phyloP scores from a whole-genome alignment of 2,329 filamentous ascomycete species.

The Blastomyces gilchristii region DNA sequence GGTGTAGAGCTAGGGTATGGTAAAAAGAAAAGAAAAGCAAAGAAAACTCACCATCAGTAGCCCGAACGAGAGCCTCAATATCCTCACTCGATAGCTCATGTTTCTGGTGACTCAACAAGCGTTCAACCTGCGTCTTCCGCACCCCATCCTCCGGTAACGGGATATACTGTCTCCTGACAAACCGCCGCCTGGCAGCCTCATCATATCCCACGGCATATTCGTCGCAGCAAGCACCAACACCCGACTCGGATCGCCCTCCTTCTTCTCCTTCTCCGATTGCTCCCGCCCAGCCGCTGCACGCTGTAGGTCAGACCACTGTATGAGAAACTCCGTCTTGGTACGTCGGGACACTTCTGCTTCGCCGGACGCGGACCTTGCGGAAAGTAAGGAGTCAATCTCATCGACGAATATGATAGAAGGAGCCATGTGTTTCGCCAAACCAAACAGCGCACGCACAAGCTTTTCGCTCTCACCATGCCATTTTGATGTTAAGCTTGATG shows the following conservation, averaged over 20 bases:
- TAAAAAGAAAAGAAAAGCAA: neutral
- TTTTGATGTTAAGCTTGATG: slow-evolving; percentile 88
- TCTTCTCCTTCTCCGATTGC: slow-evolving; percentile 50
- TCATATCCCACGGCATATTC: slow-evolving; percentile 94
- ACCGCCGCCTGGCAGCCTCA: slow-evolving; percentile 80
- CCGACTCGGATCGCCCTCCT: slow-evolving; percentile 69
- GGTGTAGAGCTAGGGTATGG: neutral
- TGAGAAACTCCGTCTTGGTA: slow-evolving; percentile 96
- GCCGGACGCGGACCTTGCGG: slow-evolving; percentile 61
- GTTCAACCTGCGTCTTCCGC: slow-evolving; percentile 65
- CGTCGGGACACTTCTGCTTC: slow-evolving; percentile 88
- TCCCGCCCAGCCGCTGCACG: slow-evolving; percentile 82
- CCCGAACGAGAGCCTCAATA: slow-evolving; percentile 59
- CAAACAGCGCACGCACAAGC: slow-evolving; percentile 82
- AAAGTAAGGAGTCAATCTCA: slow-evolving; percentile 90
- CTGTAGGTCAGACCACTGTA: slow-evolving; percentile 92
- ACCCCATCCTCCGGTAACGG: slow-evolving; percentile 80
- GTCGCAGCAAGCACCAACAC: slow-evolving; percentile 92
- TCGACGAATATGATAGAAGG: slow-evolving; percentile 98
- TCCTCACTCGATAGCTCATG: slow-evolving; percentile 64
- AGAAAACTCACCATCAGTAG: slow-evolving; percentile 64
- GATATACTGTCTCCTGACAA: slow-evolving; percentile 91
- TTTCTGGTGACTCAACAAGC: slow-evolving; percentile 75
- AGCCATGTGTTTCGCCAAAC: slow-evolving; percentile 75
- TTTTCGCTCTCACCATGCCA: slow-evolving; percentile 96